A percentile compares a stretch with the other conserved stretches of the same genome.
Evolutionary conservation across 352 stramenopile species (phyloP).

Genomic region (Phytophthora podocarpi): DNA sequence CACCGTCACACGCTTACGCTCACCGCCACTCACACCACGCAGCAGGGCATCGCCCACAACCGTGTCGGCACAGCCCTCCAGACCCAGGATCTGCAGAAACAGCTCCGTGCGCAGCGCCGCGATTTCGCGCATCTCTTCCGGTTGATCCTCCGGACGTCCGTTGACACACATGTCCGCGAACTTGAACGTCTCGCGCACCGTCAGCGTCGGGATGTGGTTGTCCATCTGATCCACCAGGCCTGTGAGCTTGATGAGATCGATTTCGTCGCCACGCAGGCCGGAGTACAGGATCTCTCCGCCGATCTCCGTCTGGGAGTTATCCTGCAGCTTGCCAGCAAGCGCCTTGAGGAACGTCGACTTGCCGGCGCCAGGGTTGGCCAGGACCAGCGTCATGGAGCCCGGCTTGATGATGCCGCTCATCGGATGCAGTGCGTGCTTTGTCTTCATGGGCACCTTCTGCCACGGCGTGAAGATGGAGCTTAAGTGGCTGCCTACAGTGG

Average conservation of each 20-base stretch:
- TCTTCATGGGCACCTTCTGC: conserved; percentile 47
- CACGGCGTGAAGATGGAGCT: conserved; percentile 63
- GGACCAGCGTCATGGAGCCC: conserved; percentile 57
- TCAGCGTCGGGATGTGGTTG: conserved; percentile 36
- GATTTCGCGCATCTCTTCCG: conserved; percentile 76
- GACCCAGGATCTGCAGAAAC: conserved; percentile 78
- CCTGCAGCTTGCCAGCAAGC: conserved; percentile 61
- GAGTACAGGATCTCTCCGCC: conserved; percentile 66
- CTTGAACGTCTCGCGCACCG: conserved; percentile 37
- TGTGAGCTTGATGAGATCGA: conserved; percentile 68
- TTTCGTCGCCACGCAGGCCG: conserved; percentile 53
- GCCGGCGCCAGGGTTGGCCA: conserved; percentile 74
- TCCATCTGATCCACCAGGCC: conserved; percentile 57
- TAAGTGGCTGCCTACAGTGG: conserved; percentile 50
- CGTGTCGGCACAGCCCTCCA: conserved; percentile 90
- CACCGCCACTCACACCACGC: conserved; percentile 91
- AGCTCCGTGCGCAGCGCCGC: conserved; percentile 65
- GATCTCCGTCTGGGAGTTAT: conserved; percentile 49
- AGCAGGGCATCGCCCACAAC: too few relatives aligned
- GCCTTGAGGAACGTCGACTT: conserved; percentile 87
- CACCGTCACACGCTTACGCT: conserved; percentile 87
- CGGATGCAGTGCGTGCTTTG: conserved; percentile 60
- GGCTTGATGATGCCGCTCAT: conserved; percentile 89
- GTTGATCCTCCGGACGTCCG: conserved; percentile 48
- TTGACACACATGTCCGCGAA: conserved; percentile 46